Conservation (phyloP, 306 rosid genomes). For the Dryas alaskensis region DNA sequence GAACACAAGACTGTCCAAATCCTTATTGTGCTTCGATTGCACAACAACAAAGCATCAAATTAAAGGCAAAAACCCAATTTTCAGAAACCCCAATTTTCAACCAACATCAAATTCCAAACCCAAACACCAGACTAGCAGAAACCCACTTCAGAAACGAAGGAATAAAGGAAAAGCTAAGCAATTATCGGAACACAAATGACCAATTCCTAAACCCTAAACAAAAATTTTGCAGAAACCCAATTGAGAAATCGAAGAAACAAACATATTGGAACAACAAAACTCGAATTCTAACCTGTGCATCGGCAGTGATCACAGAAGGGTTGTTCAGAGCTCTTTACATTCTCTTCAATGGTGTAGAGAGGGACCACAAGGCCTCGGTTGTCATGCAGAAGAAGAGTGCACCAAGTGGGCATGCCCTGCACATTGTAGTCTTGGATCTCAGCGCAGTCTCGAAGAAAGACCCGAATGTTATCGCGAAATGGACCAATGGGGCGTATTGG, state of each 20-base stretch:
- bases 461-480: conserved; percentile 61
- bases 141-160: neutral
- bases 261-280: neutral
- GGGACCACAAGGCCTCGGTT: conserved; percentile 51
- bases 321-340: conserved; percentile 41
- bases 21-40: neutral
- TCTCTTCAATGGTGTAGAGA: conserved; percentile 72
- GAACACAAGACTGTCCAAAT: neutral
- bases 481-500: conserved; percentile 48
- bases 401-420: conserved; percentile 60
- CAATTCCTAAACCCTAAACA: neutral
- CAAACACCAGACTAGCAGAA: neutral
- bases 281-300: conserved; percentile 49
- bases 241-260: neutral
- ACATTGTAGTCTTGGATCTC: conserved; percentile 52
- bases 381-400: conserved; percentile 70
- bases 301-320: conserved; percentile 84
- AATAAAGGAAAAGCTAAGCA: neutral
- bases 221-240: conserved; percentile 1
- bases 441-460: conserved; percentile 66
- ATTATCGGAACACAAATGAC: neutral
- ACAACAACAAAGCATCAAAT: neutral
- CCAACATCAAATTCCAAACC: neutral
- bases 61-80: neutral
- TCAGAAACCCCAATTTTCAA: neutral